Evolutionary conservation across 2,329 filamentous ascomycete species (phyloP).

Genomic region (Macrophomina tecta): DNA sequence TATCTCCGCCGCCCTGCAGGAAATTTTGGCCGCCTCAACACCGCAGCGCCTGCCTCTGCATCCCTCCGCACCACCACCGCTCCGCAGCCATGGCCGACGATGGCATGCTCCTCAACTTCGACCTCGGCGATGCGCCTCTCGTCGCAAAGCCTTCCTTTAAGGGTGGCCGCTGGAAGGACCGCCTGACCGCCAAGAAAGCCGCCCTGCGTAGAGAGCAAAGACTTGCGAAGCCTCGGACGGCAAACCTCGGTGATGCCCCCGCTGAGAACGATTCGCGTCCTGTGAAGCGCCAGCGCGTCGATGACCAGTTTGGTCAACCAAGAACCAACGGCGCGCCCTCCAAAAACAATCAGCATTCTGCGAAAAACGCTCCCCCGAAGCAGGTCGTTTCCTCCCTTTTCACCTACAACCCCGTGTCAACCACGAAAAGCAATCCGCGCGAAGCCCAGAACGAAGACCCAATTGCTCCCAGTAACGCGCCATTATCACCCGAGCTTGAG

Average conservation of each 20-base stretch:
- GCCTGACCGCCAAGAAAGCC: conserved; percentile 78
- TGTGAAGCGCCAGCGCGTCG: conserved; percentile 32
- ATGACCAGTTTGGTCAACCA: conserved; percentile 24
- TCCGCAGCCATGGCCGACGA: conserved; percentile 78
- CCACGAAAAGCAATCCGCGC: conserved; percentile 62
- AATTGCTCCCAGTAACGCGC: conserved; percentile 85
- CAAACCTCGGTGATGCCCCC: neutral
- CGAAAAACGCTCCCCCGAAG: neutral
- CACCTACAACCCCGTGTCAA: conserved; percentile 81
- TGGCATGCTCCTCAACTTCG: conserved; percentile 93
- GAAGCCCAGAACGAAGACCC: conserved; percentile 51
- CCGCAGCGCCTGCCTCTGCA: neutral
- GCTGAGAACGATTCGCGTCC: neutral
- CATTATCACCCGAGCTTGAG: conserved; percentile 79
- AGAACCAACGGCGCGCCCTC: neutral
- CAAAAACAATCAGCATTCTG: neutral
- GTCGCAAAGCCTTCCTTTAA: conserved; percentile 72
- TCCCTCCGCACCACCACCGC: neutral
- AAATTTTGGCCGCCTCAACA: conserved; percentile 5
- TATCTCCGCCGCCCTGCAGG: conserved; percentile 4
- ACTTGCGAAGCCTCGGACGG: neutral
- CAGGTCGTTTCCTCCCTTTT: conserved; percentile 80
- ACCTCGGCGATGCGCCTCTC: conserved; percentile 71
- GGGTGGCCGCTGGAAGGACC: conserved; percentile 92
- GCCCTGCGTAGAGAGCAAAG: conserved; percentile 60